A percentile compares a stretch with the other conserved stretches of the same genome.
Evolutionary conservation across 148 eudicot species (phyloP).

Genomic region (Limonium bicolor): DNA sequence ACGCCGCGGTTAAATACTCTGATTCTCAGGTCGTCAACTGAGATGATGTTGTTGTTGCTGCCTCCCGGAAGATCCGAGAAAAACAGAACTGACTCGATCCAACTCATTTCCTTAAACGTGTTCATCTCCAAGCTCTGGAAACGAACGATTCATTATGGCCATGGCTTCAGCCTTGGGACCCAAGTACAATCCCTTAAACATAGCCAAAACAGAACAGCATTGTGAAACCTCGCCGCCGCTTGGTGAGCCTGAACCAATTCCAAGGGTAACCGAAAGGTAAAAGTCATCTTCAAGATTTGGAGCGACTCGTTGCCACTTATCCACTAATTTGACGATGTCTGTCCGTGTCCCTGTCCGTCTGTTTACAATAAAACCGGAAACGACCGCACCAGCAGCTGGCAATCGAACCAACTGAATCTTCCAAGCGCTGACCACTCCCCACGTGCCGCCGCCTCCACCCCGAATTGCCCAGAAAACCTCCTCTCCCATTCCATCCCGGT

Average conservation of each 20-base stretch:
- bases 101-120: slow-evolving; percentile 33
- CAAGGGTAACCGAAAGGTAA: slow-evolving; percentile 24
- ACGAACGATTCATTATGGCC: slow-evolving; percentile 10
- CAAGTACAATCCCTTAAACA: slow-evolving; percentile 33
- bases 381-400: slow-evolving; percentile 22
- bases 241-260: slow-evolving; percentile 21
- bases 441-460: slow-evolving; percentile 50
- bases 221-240: slow-evolving; percentile 2
- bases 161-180: slow-evolving; percentile 21
- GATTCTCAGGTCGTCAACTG: slow-evolving; percentile 12
- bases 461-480: slow-evolving; percentile 57
- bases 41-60: too few species aligned
- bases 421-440: slow-evolving; percentile 43
- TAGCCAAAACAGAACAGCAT: slow-evolving; percentile 22
- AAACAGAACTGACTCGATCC: slow-evolving; percentile 43
- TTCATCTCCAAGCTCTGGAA: slow-evolving; percentile 20
- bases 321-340: slow-evolving; percentile 15
- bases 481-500: slow-evolving; percentile 42
- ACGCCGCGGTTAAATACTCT: slow-evolving; percentile 9
- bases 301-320: slow-evolving; percentile 45
- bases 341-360: slow-evolving; percentile 15
- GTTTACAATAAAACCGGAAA: slow-evolving; percentile 23
- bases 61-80: slow-evolving; percentile 23
- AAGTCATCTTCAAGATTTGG: slow-evolving; percentile 20
- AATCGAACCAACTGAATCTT: slow-evolving; percentile 23